These are phyloP conservation scores for Pichia cephalocereana DNA, from an alignment of 805 yeast species.

Conservation along the genomic window DNA sequence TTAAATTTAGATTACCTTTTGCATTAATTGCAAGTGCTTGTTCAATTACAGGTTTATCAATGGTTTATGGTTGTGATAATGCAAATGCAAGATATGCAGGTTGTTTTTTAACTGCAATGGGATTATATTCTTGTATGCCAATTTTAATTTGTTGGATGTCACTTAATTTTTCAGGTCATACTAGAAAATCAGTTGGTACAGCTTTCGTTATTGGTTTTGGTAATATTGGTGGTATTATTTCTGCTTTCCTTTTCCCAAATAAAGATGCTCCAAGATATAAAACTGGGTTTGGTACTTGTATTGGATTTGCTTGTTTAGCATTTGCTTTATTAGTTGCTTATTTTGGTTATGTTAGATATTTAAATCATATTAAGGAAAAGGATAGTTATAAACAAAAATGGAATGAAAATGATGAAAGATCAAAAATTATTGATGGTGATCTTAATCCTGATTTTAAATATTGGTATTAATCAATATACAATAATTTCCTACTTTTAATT, in stretches of 20 bases:
- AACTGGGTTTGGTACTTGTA: conserved; percentile 43
- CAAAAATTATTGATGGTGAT: conserved; percentile 26
- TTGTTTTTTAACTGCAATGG: conserved; percentile 51
- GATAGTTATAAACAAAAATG: conserved; percentile 22
- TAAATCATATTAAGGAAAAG: conserved; percentile 29
- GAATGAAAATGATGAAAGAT: conserved; percentile 20
- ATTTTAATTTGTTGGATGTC: conserved; percentile 58
- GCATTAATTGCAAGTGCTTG: conserved; percentile 25
- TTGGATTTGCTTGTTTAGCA: conserved; percentile 38
- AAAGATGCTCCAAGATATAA: conserved; percentile 49
- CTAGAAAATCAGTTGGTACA: conserved; percentile 42
- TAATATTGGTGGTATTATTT: conserved; percentile 63
- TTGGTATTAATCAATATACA: conserved; percentile 26
- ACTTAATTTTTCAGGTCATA: conserved; percentile 55
- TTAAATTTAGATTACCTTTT: conserved; percentile 37
- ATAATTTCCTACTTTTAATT: background rate
- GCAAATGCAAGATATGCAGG: conserved; percentile 49
- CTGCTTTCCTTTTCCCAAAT: conserved; percentile 48
- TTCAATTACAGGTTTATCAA: conserved; percentile 45
- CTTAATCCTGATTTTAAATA: conserved; percentile 38
- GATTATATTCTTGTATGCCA: conserved; percentile 61
- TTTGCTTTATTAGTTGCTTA: conserved; percentile 27
- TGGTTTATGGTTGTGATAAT: conserved; percentile 39
- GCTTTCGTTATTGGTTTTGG: conserved; percentile 62
- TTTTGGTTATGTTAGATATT: conserved; percentile 22